Conservation (phyloP, 495 filamentous ascomycete species). For the Halenospora varia region DNA sequence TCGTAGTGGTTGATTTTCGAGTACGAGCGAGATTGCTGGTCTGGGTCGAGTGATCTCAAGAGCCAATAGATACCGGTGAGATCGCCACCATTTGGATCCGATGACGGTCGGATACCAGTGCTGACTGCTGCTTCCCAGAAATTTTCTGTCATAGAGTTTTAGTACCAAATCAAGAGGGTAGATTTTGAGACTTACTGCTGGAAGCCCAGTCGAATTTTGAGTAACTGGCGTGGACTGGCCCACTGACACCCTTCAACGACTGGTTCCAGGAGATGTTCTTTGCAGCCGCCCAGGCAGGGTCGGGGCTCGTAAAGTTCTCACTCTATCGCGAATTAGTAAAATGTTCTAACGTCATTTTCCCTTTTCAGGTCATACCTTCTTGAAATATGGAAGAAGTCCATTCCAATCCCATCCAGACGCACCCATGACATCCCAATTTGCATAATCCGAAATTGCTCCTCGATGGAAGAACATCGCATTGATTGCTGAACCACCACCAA, state of each 20-base stretch:
- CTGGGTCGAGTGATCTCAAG: constrained; percentile 31
- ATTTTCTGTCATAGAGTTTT: background rate
- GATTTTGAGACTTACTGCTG: background rate
- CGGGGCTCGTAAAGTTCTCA: constrained; percentile 4
- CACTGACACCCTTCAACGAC: constrained; percentile 23
- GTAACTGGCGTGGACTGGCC: constrained; percentile 26
- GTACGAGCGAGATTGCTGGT: constrained; percentile 35
- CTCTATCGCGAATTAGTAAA: background rate
- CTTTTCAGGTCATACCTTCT: constrained; percentile 27
- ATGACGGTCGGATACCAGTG: background rate
- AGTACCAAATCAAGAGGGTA: background rate
- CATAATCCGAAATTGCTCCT: constrained; percentile 29
- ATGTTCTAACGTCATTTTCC: background rate
- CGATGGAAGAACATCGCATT: constrained; percentile 36
- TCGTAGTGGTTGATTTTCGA: constrained; percentile 35
- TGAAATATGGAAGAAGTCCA: constrained; percentile 14
- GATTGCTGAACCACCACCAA: constrained; percentile 55
- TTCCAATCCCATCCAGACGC: constrained; percentile 15
- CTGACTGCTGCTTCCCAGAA: background rate
- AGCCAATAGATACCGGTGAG: background rate
- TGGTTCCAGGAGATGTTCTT: constrained; percentile 28
- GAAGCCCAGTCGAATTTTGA: background rate
- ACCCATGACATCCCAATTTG: constrained; percentile 16
- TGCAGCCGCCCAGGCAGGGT: constrained; percentile 27
- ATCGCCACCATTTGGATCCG: constrained; percentile 5